A percentile compares a stretch with the other conserved stretches of the same genome.
Conservation (phyloP, 2,329 filamentous ascomycete species). For the Thelonectria olida region DNA sequence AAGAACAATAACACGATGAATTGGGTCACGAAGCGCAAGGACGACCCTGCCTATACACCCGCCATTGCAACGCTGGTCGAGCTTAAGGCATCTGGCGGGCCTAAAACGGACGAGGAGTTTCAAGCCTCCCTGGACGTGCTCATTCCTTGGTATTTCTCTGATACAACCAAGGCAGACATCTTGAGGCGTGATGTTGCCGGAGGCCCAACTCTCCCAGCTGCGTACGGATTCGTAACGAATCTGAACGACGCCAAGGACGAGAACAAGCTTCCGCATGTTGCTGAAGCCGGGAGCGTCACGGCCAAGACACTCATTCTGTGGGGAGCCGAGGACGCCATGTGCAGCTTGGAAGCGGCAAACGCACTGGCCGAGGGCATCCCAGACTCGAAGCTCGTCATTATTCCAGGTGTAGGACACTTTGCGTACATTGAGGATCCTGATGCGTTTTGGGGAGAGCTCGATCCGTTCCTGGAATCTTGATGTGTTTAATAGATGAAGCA, state of each 20-base stretch:
- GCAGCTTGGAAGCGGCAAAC: constrained; percentile 3
- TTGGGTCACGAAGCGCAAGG: constrained; percentile 5
- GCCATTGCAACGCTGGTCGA: not conserved
- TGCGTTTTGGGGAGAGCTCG: too few species aligned
- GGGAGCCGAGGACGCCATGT: constrained; percentile 4
- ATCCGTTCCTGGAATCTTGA: too few species aligned
- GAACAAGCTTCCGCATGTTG: constrained; percentile 3
- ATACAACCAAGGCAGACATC: not conserved
- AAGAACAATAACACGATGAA: not conserved
- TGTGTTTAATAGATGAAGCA: too few species aligned
- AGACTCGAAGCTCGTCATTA: not conserved
- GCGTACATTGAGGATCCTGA: constrained; percentile 1
- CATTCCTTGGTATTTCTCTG: constrained; percentile 8
- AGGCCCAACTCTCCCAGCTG: not conserved
- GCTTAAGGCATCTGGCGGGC: not conserved
- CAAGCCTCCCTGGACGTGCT: constrained; percentile 1
- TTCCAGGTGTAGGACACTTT: not conserved
- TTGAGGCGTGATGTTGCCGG: not conserved
- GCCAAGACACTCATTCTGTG: constrained; percentile 15
- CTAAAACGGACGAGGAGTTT: constrained; percentile 8
- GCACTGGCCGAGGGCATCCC: not conserved
- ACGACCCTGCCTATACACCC: not conserved
- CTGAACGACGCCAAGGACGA: not conserved
- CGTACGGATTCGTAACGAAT: constrained; percentile 7
- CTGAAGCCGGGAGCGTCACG: constrained; percentile 2